Percentiles rank a stretch among this genome's conserved stretches.
Evolutionary conservation across 768 basidiomycete genomes (phyloP).

Genomic region (Terana coerulea): DNA sequence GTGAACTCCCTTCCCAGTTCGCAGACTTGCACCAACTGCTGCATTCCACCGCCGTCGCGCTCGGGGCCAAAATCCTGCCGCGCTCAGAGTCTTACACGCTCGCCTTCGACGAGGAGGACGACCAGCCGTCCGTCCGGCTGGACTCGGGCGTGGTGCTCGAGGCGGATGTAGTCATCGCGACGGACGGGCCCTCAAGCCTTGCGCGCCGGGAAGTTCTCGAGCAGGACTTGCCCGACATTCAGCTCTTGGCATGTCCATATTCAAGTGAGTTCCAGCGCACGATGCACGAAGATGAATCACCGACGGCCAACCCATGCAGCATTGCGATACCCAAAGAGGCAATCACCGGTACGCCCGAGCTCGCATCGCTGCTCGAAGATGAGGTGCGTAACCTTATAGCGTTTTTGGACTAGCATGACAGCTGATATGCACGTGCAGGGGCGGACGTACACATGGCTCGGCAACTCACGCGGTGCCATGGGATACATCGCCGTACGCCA

Average conservation of each 20-base stretch:
- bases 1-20: constrained; percentile 16
- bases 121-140: constrained; percentile 22
- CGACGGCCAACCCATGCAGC: not conserved
- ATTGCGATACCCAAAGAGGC: constrained; percentile 8
- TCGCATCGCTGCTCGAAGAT: constrained; percentile 7
- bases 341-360: constrained; percentile 11
- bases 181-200: constrained; percentile 19
- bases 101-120: constrained; percentile 1
- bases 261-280: constrained; percentile 14
- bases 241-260: constrained; percentile 11
- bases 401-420: not conserved
- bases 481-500: not conserved
- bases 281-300: not conserved
- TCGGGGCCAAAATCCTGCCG: constrained; percentile 17
- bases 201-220: constrained; percentile 13
- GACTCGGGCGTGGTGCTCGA: constrained; percentile 22
- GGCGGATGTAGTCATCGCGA: constrained; percentile 27
- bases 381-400: not conserved
- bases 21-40: constrained; percentile 27
- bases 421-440: not conserved
- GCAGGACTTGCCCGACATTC: constrained; percentile 2
- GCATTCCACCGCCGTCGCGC: constrained; percentile 19
- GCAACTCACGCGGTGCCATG: not conserved
- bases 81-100: constrained; percentile 15
- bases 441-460: constrained; percentile 4